Evolutionary conservation across 768 basidiomycete genomes (phyloP).

Genomic region (Phylloporus scabripes): DNA sequence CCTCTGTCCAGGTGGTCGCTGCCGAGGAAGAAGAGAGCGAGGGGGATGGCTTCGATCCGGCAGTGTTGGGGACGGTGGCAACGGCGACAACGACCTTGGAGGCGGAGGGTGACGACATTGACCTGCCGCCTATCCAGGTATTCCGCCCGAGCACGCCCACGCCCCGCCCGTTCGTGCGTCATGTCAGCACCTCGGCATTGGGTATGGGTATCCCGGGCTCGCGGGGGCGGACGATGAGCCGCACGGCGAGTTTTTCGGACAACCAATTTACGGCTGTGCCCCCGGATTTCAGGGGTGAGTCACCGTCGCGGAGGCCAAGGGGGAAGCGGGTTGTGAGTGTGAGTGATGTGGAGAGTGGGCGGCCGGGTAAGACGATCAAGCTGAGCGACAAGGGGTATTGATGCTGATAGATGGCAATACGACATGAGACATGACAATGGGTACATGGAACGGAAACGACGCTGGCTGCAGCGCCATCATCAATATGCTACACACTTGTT

Average conservation of each 20-base stretch:
- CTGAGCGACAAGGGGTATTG: neutral
- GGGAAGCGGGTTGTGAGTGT: conserved; percentile 22
- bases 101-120: conserved; percentile 3
- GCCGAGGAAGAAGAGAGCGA: neutral
- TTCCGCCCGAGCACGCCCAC: conserved; percentile 15
- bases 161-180: conserved; percentile 26
- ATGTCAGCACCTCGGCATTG: conserved; percentile 8
- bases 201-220: neutral
- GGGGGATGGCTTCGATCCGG: conserved; percentile 14
- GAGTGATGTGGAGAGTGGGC: conserved; percentile 12
- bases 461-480: too few species aligned
- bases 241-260: conserved; percentile 30
- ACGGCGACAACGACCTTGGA: neutral
- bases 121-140: conserved; percentile 25
- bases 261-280: conserved; percentile 48
- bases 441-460: too few species aligned
- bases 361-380: conserved; percentile 21
- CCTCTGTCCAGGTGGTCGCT: neutral
- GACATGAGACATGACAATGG: too few species aligned
- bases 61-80: neutral
- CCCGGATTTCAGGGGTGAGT: conserved; percentile 28
- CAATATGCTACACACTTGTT: too few species aligned
- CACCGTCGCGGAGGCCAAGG: conserved; percentile 28
- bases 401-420: too few species aligned
- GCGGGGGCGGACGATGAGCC: conserved; percentile 16